phyloP scores from a whole-genome alignment of 331 rosid species.

The Acacia concinna region DNA sequence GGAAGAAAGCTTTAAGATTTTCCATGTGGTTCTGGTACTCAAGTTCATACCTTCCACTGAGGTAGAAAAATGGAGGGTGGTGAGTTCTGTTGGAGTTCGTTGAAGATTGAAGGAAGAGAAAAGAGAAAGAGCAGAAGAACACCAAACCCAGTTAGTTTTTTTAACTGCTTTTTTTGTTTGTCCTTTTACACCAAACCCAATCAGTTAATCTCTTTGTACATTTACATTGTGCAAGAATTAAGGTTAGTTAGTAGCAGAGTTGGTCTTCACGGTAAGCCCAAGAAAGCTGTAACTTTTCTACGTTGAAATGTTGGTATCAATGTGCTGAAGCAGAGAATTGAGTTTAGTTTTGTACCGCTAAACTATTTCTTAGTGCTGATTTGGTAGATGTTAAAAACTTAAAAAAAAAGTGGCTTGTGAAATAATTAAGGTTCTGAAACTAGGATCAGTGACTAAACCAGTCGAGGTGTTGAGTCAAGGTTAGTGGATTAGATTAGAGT shows the following conservation, averaged over 20 bases:
- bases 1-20: slow-evolving; percentile 1
- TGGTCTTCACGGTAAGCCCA: background rate
- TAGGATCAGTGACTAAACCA: too few relatives aligned
- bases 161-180: background rate
- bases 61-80: slow-evolving; percentile 9
- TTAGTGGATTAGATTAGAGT: too few relatives aligned
- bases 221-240: background rate
- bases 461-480: too few relatives aligned
- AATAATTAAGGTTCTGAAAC: too few relatives aligned
- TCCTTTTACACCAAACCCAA: background rate
- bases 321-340: background rate
- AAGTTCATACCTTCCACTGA: slow-evolving; percentile 15
- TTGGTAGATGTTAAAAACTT: background rate
- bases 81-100: slow-evolving; percentile 20
- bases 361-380: background rate
- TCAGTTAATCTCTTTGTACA: too few relatives aligned
- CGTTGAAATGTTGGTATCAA: background rate
- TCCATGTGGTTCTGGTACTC: slow-evolving; percentile 1
- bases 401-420: background rate
- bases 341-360: background rate
- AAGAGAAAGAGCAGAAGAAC: background rate
- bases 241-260: background rate
- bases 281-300: background rate
- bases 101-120: slow-evolving; percentile 21
- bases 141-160: background rate